Base-by-base conservation (phyloP, 2,329 filamentous ascomycete species). In the Coniochaeta pulveracea region DNA sequence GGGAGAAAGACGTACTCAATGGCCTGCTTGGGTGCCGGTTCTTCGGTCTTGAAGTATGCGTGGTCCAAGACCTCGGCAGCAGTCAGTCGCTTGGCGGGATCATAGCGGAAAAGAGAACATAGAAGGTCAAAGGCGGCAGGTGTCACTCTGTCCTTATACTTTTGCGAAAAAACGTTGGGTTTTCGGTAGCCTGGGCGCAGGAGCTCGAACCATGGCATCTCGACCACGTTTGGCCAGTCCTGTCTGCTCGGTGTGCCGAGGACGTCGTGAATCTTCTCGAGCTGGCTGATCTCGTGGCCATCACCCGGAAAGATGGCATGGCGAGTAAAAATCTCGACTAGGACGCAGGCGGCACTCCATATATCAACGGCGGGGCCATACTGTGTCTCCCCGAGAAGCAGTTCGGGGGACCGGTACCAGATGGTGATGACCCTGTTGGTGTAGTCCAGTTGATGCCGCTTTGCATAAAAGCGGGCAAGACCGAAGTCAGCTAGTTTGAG, bases 351-450 rank as follows among this genome's bases (percentile, higher is more conserved):
- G 2, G 91, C 91, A 49, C 86, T 94, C 91, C 91, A 98, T 22
- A 98, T 82, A 50, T 95, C 88, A 10, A 93, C 85, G 3, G 84
- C 84, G 0, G 85, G 83, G 4, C 83, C 85, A 51, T 95, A 95
- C 46, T 84, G 76, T 5, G 88, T 94, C 55, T 93, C 86, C 6
- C 88, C 88, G 1, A 94, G 69, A 0, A 94, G 64, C n/a, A 95
- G 68, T 53, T 95, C 88, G 0, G 88, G 86, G 0, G 85, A 84
- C 4, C 88, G 76, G 54, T 95, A 95, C 93, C 93, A 98, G 43
- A 98, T 95, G 3, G 91, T 98, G 51, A 98, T 94, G 46, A 98
- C 93, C 22, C 91, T 82, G 52, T 98, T 98, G 2, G 91, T 98
- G 55, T 98, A 98, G 54, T 98, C 89, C 29, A 93, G 72, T 54